Conservation (phyloP, 2,329 filamentous ascomycete species). For the Diplodia corticola region DNA sequence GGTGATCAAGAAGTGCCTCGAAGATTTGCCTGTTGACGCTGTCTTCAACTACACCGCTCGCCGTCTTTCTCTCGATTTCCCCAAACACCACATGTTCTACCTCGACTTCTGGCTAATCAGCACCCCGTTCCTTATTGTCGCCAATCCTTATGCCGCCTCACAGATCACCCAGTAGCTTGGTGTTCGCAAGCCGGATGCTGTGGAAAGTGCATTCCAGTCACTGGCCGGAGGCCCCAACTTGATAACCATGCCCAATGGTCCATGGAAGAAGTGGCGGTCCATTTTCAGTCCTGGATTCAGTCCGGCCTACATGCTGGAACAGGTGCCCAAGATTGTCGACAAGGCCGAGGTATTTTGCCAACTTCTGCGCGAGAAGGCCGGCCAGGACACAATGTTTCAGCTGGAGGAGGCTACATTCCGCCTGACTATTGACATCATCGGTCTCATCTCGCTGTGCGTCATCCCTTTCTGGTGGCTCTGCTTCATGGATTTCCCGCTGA, state of each 20-base stretch:
- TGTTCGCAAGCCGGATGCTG: neutral
- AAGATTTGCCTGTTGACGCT: no score
- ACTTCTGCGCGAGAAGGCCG: neutral
- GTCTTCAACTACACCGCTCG: no score
- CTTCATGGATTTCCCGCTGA: conserved; percentile 26
- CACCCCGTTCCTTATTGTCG: neutral
- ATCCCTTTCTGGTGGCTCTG: neutral
- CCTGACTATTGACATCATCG: conserved; percentile 19
- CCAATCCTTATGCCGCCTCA: neutral
- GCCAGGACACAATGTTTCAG: neutral
- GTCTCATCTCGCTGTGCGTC: neutral
- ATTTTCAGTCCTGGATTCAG: conserved; percentile 31
- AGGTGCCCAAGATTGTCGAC: conserved; percentile 28
- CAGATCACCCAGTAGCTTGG: neutral
- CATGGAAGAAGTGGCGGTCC: conserved; percentile 29
- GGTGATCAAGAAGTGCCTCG: no score
- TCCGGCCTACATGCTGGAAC: conserved; percentile 26
- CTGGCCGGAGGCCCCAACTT: no score
- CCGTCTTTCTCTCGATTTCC: no score
- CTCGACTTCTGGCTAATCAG: neutral
- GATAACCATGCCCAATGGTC: no score
- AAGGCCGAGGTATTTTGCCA: conserved; percentile 26
- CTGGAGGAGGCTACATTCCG: neutral
- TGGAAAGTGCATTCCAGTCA: no score
- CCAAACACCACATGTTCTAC: neutral